Conservation (phyloP, 139 green algal species). For the Tetraselmis striata region DNA sequence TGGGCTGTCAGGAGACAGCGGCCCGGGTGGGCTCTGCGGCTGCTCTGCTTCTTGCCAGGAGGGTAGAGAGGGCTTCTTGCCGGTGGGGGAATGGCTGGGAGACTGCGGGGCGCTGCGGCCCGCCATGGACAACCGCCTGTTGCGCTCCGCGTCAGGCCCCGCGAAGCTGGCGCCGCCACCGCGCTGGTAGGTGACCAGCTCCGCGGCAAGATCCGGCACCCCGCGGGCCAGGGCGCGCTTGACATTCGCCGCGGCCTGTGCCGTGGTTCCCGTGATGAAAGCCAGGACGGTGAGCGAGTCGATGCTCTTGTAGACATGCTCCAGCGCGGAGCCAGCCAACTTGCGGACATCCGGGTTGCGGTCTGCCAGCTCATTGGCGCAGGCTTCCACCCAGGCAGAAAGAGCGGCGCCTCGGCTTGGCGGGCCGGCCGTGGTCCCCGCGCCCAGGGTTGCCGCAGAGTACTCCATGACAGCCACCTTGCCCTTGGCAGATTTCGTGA, state of each 20-base stretch:
- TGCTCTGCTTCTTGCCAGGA: no score
- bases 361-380: constrained; percentile 22
- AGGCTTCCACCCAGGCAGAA: not conserved
- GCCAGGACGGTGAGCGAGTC: constrained; percentile 15
- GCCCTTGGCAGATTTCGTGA: constrained; percentile 30
- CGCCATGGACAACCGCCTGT: not conserved
- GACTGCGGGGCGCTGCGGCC: not conserved
- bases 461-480: constrained; percentile 53
- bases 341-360: constrained; percentile 45
- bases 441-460: constrained; percentile 13
- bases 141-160: not conserved
- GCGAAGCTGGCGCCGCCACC: not conserved
- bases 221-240: not conserved
- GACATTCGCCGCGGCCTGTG: not conserved
- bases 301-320: constrained; percentile 23
- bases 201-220: not conserved
- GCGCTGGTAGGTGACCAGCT: not conserved
- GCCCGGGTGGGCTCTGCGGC: not conserved
- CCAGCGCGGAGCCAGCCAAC: constrained; percentile 28
- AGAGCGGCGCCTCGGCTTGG: not conserved
- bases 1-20: no score
- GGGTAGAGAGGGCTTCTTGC: not conserved
- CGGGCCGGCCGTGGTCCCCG: constrained; percentile 11
- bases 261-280: not conserved
- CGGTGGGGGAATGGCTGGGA: not conserved